Percentiles rank a stretch among this genome's conserved stretches.
phyloP scores from a whole-genome alignment of 306 rosid genomes.

The Malus fusca region DNA sequence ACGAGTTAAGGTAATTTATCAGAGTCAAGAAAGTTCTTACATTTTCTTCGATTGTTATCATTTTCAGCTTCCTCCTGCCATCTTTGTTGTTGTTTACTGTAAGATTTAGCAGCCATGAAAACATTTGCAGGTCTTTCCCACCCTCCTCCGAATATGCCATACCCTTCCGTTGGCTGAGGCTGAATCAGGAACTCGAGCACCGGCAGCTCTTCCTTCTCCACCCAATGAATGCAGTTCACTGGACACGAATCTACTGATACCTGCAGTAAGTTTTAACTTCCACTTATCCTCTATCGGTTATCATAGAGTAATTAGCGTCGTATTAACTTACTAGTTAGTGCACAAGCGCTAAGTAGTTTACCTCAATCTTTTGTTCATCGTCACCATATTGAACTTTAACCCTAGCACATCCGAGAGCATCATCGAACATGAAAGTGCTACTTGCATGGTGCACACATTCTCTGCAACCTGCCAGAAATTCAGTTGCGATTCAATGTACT shows the following conservation, averaged over 20 bases:
- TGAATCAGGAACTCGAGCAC: constrained; percentile 65
- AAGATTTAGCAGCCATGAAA: constrained; percentile 59
- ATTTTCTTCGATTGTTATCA: constrained; percentile 15
- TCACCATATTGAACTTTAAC: constrained; percentile 76
- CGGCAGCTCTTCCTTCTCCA: constrained; percentile 44
- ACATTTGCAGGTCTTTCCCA: constrained; percentile 77
- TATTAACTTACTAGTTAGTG: too few species aligned
- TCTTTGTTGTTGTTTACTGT: constrained; percentile 33
- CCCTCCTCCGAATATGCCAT: constrained; percentile 78
- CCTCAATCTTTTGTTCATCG: constrained; percentile 51
- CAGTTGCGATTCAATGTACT: neutral
- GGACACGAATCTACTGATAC: constrained; percentile 71
- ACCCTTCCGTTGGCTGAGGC: constrained; percentile 58
- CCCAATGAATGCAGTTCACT: constrained; percentile 78
- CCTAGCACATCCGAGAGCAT: constrained; percentile 57
- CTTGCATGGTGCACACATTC: constrained; percentile 68
- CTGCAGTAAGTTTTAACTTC: constrained; percentile 16
- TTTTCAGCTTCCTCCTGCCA: neutral
- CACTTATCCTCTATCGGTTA: too few species aligned
- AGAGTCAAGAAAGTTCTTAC: constrained; percentile 11
- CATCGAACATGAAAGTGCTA: constrained; percentile 59
- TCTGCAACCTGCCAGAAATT: constrained; percentile 51
- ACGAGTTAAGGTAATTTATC: neutral
- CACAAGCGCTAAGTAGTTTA: neutral
- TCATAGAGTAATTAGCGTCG: too few species aligned